phyloP scores from a whole-genome alignment of 164 flowering plant genomes.

The Magnolia sinica region DNA sequence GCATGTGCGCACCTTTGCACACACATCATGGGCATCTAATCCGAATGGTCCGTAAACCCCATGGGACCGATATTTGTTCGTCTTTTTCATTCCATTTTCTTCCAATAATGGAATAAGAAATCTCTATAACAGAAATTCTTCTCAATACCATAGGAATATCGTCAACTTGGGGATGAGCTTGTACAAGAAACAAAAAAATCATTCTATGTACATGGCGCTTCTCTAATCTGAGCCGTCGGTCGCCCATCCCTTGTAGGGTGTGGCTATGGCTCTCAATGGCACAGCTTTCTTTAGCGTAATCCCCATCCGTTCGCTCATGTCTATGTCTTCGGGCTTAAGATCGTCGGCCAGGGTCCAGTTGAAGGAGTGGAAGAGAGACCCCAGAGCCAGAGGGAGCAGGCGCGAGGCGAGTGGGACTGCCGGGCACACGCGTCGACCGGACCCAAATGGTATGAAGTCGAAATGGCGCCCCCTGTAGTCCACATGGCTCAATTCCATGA shows the following conservation, averaged over 20 bases:
- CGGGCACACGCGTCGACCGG: slow-evolving; percentile 16
- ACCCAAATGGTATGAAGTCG: slow-evolving; percentile 11
- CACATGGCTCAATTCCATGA: slow-evolving; percentile 1
- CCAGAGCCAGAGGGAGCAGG: slow-evolving; percentile 15
- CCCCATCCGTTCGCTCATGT: slow-evolving; percentile 27
- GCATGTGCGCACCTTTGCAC: too few relatives aligned
- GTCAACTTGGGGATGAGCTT: too few relatives aligned
- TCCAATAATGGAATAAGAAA: too few relatives aligned
- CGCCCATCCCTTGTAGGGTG: not conserved
- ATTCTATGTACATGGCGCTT: too few relatives aligned
- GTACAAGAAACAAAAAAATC: too few relatives aligned
- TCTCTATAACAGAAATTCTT: too few relatives aligned
- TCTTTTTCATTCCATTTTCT: too few relatives aligned
- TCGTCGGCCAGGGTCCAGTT: slow-evolving; percentile 20
- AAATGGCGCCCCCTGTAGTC: slow-evolving; percentile 16
- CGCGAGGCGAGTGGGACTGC: slow-evolving; percentile 13
- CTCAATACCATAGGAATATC: too few relatives aligned
- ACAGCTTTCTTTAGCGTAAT: slow-evolving; percentile 19
- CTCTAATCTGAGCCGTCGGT: not conserved
- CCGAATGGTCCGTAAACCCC: too few relatives aligned
- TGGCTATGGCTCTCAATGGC: slow-evolving; percentile 4
- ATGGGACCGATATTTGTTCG: too few relatives aligned
- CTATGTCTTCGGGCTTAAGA: slow-evolving; percentile 11
- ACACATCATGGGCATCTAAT: too few relatives aligned
- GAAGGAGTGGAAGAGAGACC: slow-evolving; percentile 20